Conservation (phyloP, 495 filamentous ascomycete genomes). For the Trichoderma reesei region DNA sequence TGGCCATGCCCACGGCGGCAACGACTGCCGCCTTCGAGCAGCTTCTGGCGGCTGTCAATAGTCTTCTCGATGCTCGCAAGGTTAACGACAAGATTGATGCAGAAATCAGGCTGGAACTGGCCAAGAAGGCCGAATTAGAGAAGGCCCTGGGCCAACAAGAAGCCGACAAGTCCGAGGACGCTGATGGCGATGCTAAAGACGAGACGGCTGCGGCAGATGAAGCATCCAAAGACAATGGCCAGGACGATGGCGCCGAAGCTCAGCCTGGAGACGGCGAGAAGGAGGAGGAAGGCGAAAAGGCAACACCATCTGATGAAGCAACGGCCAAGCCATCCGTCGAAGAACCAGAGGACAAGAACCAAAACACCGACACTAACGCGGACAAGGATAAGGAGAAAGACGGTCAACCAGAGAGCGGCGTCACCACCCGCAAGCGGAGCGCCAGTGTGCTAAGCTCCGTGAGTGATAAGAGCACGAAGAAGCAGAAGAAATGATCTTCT, state of each 20-base stretch:
- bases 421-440: conserved; percentile 54
- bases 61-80: conserved; percentile 74
- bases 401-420: conserved; percentile 23
- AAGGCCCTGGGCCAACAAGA: conserved; percentile 23
- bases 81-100: conserved; percentile 74
- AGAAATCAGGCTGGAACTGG: conserved; percentile 66
- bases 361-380: too few species aligned
- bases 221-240: conserved; percentile 17
- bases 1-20: conserved; percentile 76
- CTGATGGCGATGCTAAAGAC: conserved; percentile 11
- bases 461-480: conserved; percentile 63
- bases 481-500: conserved; percentile 51
- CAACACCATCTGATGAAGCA: conserved; percentile 15
- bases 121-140: conserved; percentile 53
- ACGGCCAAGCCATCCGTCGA: conserved; percentile 15
- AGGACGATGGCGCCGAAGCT: conserved; percentile 10
- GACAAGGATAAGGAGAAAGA: conserved; percentile 19
- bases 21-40: conserved; percentile 75
- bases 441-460: conserved; percentile 60
- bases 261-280: neutral
- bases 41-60: conserved; percentile 62
- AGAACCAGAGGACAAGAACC: conserved; percentile 17
- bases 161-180: conserved; percentile 11
- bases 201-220: conserved; percentile 15
- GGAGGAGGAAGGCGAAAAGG: neutral